Conservation (phyloP, 1,284 basidiomycete genomes). For the Heliocybe sulcata region DNA sequence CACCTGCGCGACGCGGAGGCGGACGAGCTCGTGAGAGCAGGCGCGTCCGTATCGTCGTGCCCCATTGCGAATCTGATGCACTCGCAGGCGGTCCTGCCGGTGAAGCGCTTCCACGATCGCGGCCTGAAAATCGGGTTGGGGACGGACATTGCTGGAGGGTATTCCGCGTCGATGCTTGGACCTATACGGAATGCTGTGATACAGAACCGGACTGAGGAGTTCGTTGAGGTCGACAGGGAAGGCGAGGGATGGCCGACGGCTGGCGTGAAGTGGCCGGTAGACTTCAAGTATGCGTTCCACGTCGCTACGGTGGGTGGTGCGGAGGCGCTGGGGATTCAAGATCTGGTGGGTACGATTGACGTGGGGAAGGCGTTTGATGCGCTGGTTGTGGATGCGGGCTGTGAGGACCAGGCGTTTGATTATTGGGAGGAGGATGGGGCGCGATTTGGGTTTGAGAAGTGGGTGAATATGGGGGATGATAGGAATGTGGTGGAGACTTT, state of each 20-base stretch:
- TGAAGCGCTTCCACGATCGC: neutral
- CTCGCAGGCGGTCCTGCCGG: neutral
- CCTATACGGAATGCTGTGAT: constrained; percentile 74
- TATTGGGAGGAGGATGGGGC: constrained; percentile 42
- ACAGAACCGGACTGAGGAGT: constrained; percentile 31
- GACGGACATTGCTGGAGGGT: constrained; percentile 32
- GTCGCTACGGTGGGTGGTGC: constrained; percentile 77
- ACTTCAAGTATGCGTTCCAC: constrained; percentile 76
- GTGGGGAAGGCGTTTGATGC: constrained; percentile 77
- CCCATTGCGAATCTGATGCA: constrained; percentile 23
- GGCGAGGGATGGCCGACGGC: neutral
- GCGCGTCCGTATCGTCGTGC: constrained; percentile 28
- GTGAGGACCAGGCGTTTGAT: constrained; percentile 48
- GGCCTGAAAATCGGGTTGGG: constrained; percentile 29
- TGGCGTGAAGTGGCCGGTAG: constrained; percentile 25
- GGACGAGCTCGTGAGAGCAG: constrained; percentile 10
- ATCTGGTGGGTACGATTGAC: constrained; percentile 53
- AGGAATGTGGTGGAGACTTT: constrained; percentile 32
- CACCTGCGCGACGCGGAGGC: constrained; percentile 10
- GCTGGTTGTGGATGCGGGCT: constrained; percentile 37
- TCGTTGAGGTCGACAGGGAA: neutral
- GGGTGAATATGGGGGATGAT: constrained; percentile 78
- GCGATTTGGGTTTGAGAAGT: constrained; percentile 58
- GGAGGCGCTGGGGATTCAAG: constrained; percentile 37
- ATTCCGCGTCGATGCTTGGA: constrained; percentile 57